A percentile compares a stretch with the other conserved stretches of the same genome.
Conservation (phyloP, 1,284 basidiomycete genomes). For the Naganishia sp. region DNA sequence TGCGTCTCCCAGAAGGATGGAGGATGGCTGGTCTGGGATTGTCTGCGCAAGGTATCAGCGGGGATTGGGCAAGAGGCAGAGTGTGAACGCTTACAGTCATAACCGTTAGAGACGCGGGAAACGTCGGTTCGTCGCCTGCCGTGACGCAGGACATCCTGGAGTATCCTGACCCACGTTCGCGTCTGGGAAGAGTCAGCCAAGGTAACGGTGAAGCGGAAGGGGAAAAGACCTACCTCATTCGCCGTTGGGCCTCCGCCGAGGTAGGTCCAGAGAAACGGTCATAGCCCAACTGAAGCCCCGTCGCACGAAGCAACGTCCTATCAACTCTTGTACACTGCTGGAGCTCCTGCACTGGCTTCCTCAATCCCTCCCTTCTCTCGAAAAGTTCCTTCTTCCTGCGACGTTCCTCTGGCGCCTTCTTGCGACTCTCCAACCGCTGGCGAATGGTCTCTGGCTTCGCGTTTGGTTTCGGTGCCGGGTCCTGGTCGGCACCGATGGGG, state of each 20-base stretch:
- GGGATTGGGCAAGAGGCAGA: too few species aligned
- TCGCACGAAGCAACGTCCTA: constrained; percentile 15
- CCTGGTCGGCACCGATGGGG: constrained; percentile 36
- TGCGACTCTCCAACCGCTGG: constrained; percentile 6
- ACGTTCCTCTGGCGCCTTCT: neutral
- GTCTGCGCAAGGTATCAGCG: neutral
- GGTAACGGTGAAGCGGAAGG: too few species aligned
- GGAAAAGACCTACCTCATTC: neutral
- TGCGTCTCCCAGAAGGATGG: constrained; percentile 21
- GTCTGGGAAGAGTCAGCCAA: neutral
- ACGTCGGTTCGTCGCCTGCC: constrained; percentile 16
- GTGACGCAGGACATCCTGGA: constrained; percentile 19
- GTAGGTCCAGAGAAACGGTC: constrained; percentile 12
- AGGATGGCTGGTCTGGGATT: constrained; percentile 9
- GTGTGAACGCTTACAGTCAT: neutral
- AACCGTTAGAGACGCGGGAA: constrained; percentile 12
- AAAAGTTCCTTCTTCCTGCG: neutral
- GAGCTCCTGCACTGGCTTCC: too few species aligned
- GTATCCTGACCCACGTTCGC: constrained; percentile 6
- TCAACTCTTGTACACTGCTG: neutral
- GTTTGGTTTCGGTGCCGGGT: neutral
- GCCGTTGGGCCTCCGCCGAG: constrained; percentile 7
- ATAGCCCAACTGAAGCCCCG: constrained; percentile 4
- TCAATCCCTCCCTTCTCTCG: neutral
- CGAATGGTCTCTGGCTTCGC: neutral